A percentile compares a stretch with the other conserved stretches of the same genome.
phyloP scores from a whole-genome alignment of 257 asterid genomes.

The Pogostemon cablin region DNA sequence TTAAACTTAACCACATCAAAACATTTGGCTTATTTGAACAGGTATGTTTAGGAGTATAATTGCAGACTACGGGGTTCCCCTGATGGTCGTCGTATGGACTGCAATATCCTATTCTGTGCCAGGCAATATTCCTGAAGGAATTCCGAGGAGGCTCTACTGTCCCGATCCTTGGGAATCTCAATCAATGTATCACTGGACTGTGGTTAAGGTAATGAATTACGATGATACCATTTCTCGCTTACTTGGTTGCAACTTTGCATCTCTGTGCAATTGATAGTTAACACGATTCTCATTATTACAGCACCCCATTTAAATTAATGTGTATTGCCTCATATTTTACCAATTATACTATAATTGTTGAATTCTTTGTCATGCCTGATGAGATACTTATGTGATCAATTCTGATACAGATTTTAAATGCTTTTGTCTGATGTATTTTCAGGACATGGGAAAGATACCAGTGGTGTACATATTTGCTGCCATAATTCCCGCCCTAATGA shows the following conservation, averaged over 20 bases:
- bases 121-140: slow-evolving; percentile 60
- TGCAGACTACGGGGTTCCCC: slow-evolving; percentile 95
- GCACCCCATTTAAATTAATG: too few relatives aligned
- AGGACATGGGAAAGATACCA: slow-evolving; percentile 87
- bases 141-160: slow-evolving; percentile 83
- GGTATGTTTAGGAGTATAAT: slow-evolving; percentile 75
- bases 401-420: background rate
- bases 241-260: background rate
- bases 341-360: background rate
- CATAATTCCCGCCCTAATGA: slow-evolving; percentile 81
- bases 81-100: slow-evolving; percentile 84
- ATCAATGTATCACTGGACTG: slow-evolving; percentile 86
- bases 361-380: background rate
- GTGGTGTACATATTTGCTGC: slow-evolving; percentile 71
- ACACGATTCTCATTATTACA: too few relatives aligned
- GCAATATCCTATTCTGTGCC: slow-evolving; percentile 71
- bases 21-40: slow-evolving; percentile 32
- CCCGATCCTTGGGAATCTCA: slow-evolving; percentile 84
- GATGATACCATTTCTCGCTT: background rate
- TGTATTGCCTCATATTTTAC: background rate
- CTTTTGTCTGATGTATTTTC: slow-evolving; percentile 34
- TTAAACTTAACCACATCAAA: background rate
- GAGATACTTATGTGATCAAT: background rate
- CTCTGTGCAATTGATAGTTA: background rate
- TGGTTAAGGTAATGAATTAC: slow-evolving; percentile 54